Evolutionary conservation across 2,329 filamentous ascomycete genomes (phyloP), one percentile per base, ranked within the genome.

Genomic region (Diaporthe ilicicola): DNA sequence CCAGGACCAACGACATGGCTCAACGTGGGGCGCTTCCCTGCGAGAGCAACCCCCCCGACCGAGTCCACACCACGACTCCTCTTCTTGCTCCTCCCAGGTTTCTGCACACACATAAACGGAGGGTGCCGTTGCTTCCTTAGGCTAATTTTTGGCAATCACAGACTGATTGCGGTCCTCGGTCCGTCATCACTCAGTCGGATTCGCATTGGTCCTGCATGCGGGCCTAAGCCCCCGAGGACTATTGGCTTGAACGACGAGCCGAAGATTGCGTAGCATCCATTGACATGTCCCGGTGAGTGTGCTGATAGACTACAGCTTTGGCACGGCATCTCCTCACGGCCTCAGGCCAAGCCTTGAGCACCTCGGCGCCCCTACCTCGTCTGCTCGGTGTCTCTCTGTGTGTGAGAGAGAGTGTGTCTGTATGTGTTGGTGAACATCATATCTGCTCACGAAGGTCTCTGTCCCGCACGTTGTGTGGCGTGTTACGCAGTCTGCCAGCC

Each of bases 131-230:
- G 42, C 70, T 42, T 70, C 64, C 39, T 50, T 44, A 59, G 61
- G 46, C 54, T 72, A 54, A 64, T 70, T 54, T 51, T 62, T 59
- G 70, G 54, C 70, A 69, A 50, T 62, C 51, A 62, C 50, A 64
- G 44, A 54, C 29, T 46, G 65, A 29, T 44, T 69, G 37, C 37
- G 50, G 34, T 62, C 39, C 39, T 69, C 67, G 66, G 70, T 65
- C 56, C 51, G 50, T 65, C 55, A 39, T 59, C 66, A 62, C 32
- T 69, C 39, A 50, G 51, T 24, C 55, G 54, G 27, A 44, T 44
- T 34, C 56, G 67, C 55, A 37, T 53, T 53, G 55, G 67, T 39
- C 42, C 68, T 70, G 59, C 50, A 65, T 48, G 59, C n/a, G 48
- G 44, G 50, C 44, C 29, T 55, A 13, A 34, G 12, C 29, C 42